Percentiles rank a stretch among this genome's conserved stretches.
phyloP scores from a whole-genome alignment of 2,329 filamentous ascomycete genomes.

The Coniochaeta prunicola region DNA sequence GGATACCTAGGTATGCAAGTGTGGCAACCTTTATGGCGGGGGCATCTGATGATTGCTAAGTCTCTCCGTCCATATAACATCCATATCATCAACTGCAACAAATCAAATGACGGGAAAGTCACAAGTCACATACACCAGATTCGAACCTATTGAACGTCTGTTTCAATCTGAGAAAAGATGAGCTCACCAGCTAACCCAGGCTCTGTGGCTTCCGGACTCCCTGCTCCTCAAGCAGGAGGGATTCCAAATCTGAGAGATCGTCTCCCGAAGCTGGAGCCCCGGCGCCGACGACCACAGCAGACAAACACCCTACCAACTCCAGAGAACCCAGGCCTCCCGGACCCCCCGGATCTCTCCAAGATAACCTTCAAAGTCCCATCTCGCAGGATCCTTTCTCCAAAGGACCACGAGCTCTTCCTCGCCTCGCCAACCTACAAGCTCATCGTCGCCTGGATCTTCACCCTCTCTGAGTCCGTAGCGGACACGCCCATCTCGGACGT shows the following conservation, averaged over 20 bases:
- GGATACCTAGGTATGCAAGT: background rate
- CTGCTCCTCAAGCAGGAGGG: conserved; percentile 9
- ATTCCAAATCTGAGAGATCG: conserved; percentile 46
- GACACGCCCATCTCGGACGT: conserved; percentile 61
- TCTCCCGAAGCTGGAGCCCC: conserved; percentile 62
- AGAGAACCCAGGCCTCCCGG: conserved; percentile 65
- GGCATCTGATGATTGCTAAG: background rate
- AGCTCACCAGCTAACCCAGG: conserved; percentile 2
- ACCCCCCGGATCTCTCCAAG: conserved; percentile 54
- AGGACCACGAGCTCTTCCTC: conserved; percentile 77
- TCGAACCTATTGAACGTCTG: background rate
- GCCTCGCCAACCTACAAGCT: conserved; percentile 68
- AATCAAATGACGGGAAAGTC: background rate
- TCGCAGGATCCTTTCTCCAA: conserved; percentile 71
- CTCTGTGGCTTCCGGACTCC: conserved; percentile 2
- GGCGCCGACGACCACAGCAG: conserved; percentile 43
- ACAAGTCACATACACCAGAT: conserved; percentile 14
- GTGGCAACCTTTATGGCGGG: background rate
- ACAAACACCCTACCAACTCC: conserved; percentile 59
- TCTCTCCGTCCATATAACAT: background rate
- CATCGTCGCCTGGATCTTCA: conserved; percentile 78
- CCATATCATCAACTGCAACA: background rate
- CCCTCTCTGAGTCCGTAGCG: conserved; percentile 72
- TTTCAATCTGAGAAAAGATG: conserved; percentile 8
- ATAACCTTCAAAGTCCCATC: conserved; percentile 60